Base-by-base conservation (phyloP, 768 basidiomycete species). In the Vararia minispora region DNA sequence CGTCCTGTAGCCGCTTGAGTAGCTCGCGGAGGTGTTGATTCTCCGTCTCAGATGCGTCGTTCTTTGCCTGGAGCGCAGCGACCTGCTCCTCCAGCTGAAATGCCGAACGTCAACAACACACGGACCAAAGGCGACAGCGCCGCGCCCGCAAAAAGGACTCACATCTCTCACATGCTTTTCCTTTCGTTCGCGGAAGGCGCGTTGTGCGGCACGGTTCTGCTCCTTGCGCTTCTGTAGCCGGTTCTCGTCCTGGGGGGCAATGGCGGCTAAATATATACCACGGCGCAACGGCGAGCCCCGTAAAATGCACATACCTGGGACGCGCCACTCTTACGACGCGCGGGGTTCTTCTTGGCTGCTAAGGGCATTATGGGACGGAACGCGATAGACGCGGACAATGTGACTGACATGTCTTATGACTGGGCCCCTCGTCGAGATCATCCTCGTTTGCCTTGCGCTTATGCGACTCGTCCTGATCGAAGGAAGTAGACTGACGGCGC, bases 151-250 rank as follows among this genome's bases (percentile, higher is more conserved):
- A 8, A 20, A 7, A 14, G 28, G 10, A 70, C 88, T 64, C 53
- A 95, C 91, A 56, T 95, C 91, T 56, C 88, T 90, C 47, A 98
- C 88, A 58, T 95, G 91, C 52, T 87, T 89, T 63, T 99, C 94
- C 61, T 97, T 92, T 44, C 94, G 73, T 59, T 98, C 95, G 39
- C 94, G 69, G 66, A 99, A 99, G 1, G 94, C 94, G 37, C 94
- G 79, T 60, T 99, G 95, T 6, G 94, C 94, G 3, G 91, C 90
- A 39, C 94, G 71, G 51, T 99, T 99, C 62, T 98, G 94, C 51
- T 97, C 87, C 63, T 98, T 98, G 45, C 94, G 79, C 55, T 94
- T 92, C 46, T 85, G 44, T 4, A 89, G 60, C 17, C 85, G 73
- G 4, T 68, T 59, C 51, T 88, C 86, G 47, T 91, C 87, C 60